Base-by-base conservation (phyloP, 495 filamentous ascomycete species). In the Daldinia bambusicola region DNA sequence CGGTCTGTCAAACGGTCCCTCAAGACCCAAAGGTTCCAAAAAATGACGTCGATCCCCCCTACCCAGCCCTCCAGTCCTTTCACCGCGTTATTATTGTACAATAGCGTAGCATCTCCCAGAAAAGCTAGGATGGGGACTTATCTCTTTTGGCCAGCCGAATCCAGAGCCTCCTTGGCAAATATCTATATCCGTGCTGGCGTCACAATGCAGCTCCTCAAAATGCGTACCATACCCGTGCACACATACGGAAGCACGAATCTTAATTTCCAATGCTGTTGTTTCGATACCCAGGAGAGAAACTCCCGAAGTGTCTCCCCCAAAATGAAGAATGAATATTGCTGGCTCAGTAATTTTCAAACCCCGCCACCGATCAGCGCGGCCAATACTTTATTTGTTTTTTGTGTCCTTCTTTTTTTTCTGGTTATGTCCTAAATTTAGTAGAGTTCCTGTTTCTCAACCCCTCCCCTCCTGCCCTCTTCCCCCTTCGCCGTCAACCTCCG, bases 381-480 rank as follows among this genome's bases (percentile, higher is more conserved):
- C 36, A 31, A 52, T 50, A 41, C 66, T 43, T 45, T 8, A 57
- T 69, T 43, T 16, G 61, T 6, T 22, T 22, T 43, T 38, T 55
- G n/a, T 26, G 26, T 26, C 26, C 66, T 43, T 37, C 8, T 41
- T 69, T 43, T 16, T 55, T 6, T 12, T 22, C 41, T 38, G 45
- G n/a, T 10, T 26, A 5, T 48, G 26, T 59, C 61, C 67, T 70
- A 70, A 64, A 70, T 55, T 64, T 70, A 71, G 63, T 37, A 63
- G 20, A 13, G 52, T 53, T 61, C 31, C 9, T 36, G 34, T 26
- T 58, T 58, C 56, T 59, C 56, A 16, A 22, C 38, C 52, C 18
- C 20, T 34, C 14, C 52, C 32, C 41, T 9, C 6, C 36, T 20
- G 20, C 14, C 40, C 32, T 32, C 5, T 4, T 22, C 7, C 51